phyloP scores from a whole-genome alignment of 768 basidiomycete species.

The Chalciporus piperatus region DNA sequence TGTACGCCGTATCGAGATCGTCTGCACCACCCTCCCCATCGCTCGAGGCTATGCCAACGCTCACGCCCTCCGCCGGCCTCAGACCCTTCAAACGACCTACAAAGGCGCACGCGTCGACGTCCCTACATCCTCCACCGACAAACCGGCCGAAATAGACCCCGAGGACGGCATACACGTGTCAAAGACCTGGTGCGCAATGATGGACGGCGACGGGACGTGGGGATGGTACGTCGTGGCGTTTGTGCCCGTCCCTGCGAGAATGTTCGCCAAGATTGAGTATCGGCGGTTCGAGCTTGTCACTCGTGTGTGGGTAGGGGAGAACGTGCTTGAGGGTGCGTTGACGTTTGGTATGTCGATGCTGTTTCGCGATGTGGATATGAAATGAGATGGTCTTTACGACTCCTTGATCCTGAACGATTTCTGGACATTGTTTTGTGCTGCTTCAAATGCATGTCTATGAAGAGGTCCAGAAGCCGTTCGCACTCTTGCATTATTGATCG shows the following conservation, averaged over 20 bases:
- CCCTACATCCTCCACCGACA: not conserved
- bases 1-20: slow-evolving; percentile 16
- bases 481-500: too few relatives aligned
- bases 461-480: too few relatives aligned
- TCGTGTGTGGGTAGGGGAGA: slow-evolving; percentile 35
- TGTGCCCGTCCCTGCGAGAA: slow-evolving; percentile 45
- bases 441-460: too few relatives aligned
- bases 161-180: slow-evolving; percentile 23
- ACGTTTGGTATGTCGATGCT: slow-evolving; percentile 46
- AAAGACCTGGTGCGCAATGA: slow-evolving; percentile 14
- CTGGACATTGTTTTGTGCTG: too few relatives aligned
- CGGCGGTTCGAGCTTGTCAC: slow-evolving; percentile 40
- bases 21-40: slow-evolving; percentile 15
- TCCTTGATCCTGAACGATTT: too few relatives aligned
- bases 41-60: slow-evolving; percentile 1
- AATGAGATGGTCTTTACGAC: not conserved
- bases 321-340: slow-evolving; percentile 21
- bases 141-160: not conserved
- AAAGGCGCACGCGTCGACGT: slow-evolving; percentile 5
- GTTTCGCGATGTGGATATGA: slow-evolving; percentile 38
- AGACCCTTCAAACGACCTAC: slow-evolving; percentile 14
- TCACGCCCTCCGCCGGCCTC: not conserved
- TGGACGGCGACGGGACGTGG: slow-evolving; percentile 17
- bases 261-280: slow-evolving; percentile 48
- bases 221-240: slow-evolving; percentile 40